Conservation (phyloP, 2,329 filamentous ascomycete genomes). For the Diaporthe sp. region DNA sequence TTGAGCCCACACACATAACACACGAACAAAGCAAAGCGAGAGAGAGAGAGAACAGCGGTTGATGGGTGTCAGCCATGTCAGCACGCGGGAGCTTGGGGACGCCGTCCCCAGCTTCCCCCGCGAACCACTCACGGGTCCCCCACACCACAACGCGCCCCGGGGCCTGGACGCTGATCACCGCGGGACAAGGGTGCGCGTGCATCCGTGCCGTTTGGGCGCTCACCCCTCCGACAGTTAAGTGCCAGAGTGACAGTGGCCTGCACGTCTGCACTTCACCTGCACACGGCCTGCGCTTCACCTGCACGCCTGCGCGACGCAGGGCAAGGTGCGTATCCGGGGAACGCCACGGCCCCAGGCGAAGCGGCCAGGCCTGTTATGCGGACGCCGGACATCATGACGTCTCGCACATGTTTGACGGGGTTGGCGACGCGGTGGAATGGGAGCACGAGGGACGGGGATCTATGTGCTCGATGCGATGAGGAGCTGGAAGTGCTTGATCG, state of each 20-base stretch:
- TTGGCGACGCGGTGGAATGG: constrained; percentile 2
- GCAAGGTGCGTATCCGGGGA: neutral
- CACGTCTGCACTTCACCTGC: neutral
- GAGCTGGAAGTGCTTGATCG: neutral
- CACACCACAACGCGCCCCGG: neutral
- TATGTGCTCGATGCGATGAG: neutral
- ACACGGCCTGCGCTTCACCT: neutral
- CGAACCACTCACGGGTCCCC: constrained; percentile 9
- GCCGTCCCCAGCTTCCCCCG: constrained; percentile 20
- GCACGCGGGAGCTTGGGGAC: constrained; percentile 21
- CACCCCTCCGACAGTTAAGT: neutral
- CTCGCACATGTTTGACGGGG: neutral
- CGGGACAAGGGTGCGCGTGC: constrained; percentile 23
- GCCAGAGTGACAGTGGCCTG: constrained; percentile 4
- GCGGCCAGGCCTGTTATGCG: neutral
- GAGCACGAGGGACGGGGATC: neutral
- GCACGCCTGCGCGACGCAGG: constrained; percentile 11
- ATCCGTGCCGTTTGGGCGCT: constrained; percentile 18
- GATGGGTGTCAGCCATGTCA: constrained; percentile 30
- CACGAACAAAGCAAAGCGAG: neutral
- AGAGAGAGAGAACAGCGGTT: neutral
- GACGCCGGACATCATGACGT: neutral
- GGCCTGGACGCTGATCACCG: constrained; percentile 19
- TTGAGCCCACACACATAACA: neutral
- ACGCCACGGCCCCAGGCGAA: constrained; percentile 4